These are phyloP conservation scores for Vitis cinerea DNA, from an alignment of 164 flowering plant species.

Conservation along the genomic window DNA sequence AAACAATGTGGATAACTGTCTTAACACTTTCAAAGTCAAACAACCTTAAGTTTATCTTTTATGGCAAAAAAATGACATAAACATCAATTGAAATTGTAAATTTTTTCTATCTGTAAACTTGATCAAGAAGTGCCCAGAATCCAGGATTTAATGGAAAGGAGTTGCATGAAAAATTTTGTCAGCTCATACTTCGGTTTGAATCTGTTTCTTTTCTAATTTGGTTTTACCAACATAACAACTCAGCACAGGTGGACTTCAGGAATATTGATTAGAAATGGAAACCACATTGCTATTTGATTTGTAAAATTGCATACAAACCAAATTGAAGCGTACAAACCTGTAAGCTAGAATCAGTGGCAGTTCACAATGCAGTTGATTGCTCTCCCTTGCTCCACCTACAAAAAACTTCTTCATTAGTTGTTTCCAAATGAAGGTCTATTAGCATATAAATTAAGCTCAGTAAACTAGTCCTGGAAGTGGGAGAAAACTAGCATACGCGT, in stretches of 20 bases:
- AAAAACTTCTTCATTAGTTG: not conserved
- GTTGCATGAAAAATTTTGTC: not conserved
- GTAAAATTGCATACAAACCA: not conserved
- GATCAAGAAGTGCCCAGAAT: not conserved
- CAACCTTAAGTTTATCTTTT: not conserved
- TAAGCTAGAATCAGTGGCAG: constrained; percentile 69
- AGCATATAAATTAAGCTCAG: too few relatives aligned
- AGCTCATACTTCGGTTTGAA: not conserved
- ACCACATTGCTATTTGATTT: too few relatives aligned
- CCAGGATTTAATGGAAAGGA: not conserved
- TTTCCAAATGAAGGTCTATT: too few relatives aligned
- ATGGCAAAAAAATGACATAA: not conserved
- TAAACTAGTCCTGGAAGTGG: too few relatives aligned
- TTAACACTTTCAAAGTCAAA: not conserved
- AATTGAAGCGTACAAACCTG: constrained; percentile 41
- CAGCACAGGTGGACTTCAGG: not conserved
- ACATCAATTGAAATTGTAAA: not conserved
- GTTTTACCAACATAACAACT: not conserved
- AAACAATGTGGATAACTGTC: constrained; percentile 1
- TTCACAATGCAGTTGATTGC: constrained; percentile 82
- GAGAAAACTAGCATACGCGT: too few relatives aligned
- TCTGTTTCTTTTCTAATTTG: not conserved
- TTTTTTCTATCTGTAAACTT: not conserved
- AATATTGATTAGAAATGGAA: not conserved
- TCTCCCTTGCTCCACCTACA: constrained; percentile 94